These are phyloP conservation scores for Eucalyptus rudis DNA, from an alignment of 345 rosid genomes.

Conservation along the genomic window DNA sequence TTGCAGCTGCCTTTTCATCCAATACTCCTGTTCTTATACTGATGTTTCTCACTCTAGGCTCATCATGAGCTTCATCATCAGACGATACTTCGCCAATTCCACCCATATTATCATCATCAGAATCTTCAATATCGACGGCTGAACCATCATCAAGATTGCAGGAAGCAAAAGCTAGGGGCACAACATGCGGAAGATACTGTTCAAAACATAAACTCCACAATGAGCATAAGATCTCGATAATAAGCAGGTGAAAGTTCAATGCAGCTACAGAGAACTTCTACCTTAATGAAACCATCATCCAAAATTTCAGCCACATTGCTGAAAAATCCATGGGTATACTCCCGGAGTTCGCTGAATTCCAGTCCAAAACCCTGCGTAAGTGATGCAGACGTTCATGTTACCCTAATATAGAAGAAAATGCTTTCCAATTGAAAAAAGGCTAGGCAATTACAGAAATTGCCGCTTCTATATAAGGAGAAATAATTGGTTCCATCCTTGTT, in stretches of 20 bases:
- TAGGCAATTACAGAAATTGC: constrained; percentile 67
- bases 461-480: constrained; percentile 88
- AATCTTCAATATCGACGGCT: constrained; percentile 82
- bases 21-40: constrained; percentile 95
- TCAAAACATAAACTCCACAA: background rate
- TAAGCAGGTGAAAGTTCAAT: background rate
- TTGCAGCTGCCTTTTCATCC: constrained; percentile 99
- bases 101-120: constrained; percentile 76
- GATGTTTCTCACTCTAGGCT: constrained; percentile 86
- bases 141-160: constrained; percentile 99
- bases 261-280: constrained; percentile 7
- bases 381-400: background rate
- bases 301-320: constrained; percentile 94
- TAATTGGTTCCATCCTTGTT: constrained; percentile 66
- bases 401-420: background rate
- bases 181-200: constrained; percentile 92
- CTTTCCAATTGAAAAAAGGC: background rate
- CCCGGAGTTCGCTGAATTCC: constrained; percentile 96
- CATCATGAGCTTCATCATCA: constrained; percentile 98
- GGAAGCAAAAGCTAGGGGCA: constrained; percentile 78
- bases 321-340: constrained; percentile 97
- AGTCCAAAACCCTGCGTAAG: constrained; percentile 70
- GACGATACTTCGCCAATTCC: constrained; percentile 95
- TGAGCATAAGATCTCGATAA: background rate
- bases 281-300: constrained; percentile 83